Evolutionary conservation across 768 basidiomycete species (phyloP).

Genomic region (Termitomyces sp.): DNA sequence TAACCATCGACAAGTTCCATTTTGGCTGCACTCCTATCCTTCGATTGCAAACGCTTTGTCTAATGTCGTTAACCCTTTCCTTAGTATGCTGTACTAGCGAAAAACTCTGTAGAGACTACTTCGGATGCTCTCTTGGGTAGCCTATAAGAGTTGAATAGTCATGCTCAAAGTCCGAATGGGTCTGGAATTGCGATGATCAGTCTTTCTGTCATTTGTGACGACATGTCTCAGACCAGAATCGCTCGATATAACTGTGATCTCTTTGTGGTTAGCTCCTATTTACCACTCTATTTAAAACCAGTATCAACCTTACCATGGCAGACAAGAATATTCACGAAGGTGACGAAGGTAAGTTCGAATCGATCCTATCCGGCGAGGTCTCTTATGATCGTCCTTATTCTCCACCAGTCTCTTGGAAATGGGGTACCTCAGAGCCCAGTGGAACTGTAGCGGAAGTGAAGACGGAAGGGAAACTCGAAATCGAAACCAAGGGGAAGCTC

Average conservation of each 20-base stretch:
- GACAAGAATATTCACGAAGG: constrained; percentile 23
- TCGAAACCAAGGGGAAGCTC: constrained; percentile 21
- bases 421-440: constrained; percentile 14
- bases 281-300: background rate
- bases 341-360: constrained; percentile 19
- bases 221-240: constrained; percentile 8
- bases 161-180: too few species aligned
- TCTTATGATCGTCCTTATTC: background rate
- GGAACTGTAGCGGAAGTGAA: constrained; percentile 23
- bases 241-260: background rate
- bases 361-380: background rate
- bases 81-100: too few species aligned
- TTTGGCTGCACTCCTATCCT: too few species aligned
- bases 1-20: too few species aligned
- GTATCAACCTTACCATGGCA: constrained; percentile 13
- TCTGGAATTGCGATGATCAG: too few species aligned
- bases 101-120: too few species aligned
- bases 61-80: too few species aligned
- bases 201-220: constrained; percentile 1
- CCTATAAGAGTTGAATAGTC: too few species aligned
- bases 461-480: constrained; percentile 22
- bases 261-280: background rate
- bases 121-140: too few species aligned
- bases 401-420: constrained; percentile 23
- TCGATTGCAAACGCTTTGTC: too few species aligned